phyloP scores from a whole-genome alignment of 2,329 filamentous ascomycete genomes.

The Xylaria sp. region DNA sequence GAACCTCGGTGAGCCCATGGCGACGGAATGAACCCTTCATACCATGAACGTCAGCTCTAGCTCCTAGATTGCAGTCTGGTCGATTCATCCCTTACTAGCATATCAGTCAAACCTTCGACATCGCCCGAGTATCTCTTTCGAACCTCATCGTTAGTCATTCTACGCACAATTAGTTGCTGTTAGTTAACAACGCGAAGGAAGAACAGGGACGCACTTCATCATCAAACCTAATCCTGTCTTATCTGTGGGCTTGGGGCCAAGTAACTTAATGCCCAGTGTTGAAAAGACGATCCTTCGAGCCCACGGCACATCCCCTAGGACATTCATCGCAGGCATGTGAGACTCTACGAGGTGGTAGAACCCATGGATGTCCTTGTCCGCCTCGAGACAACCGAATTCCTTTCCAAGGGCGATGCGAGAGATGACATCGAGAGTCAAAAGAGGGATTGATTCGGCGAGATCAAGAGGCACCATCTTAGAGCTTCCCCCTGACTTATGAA shows the following conservation, averaged over 20 bases:
- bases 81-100: slow-evolving; percentile 29
- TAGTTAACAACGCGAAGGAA: not conserved
- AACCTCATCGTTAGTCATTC: slow-evolving; percentile 19
- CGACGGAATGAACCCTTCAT: slow-evolving; percentile 41
- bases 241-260: slow-evolving; percentile 33
- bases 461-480: slow-evolving; percentile 24
- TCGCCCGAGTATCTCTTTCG: slow-evolving; percentile 10
- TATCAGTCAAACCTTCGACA: slow-evolving; percentile 13
- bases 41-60: not conserved
- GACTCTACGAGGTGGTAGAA: slow-evolving; percentile 24
- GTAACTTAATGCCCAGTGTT: slow-evolving; percentile 18
- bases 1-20: slow-evolving; percentile 37
- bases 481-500: not conserved
- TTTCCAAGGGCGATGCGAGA: slow-evolving; percentile 33
- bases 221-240: slow-evolving; percentile 25
- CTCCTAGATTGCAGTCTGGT: not conserved
- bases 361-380: slow-evolving; percentile 28
- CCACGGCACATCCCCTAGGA: slow-evolving; percentile 30
- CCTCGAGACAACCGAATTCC: slow-evolving; percentile 34
- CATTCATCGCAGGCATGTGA: slow-evolving; percentile 10
- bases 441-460: slow-evolving; percentile 23
- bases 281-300: slow-evolving; percentile 30
- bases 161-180: slow-evolving; percentile 1
- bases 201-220: slow-evolving; percentile 28
- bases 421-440: slow-evolving; percentile 36